Evolutionary conservation across 2,329 filamentous ascomycete species (phyloP), one percentile per base, ranked within the genome.

Genomic region (Colletotrichum lentis): DNA sequence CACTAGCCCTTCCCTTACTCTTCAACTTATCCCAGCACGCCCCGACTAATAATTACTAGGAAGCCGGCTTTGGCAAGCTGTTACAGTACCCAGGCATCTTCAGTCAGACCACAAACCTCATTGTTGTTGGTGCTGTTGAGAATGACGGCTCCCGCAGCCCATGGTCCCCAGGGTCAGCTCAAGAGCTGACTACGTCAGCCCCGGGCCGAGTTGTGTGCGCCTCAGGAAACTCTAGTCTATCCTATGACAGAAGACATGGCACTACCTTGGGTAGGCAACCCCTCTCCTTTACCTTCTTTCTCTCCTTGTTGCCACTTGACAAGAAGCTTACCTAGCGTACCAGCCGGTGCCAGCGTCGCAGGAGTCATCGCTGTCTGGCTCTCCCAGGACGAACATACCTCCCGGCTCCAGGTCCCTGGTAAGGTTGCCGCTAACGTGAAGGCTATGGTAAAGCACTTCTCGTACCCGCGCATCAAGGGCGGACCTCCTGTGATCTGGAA

Each of bases 321-420:
- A 18, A 37, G 5, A 3, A 22, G 8, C 18, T 16, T 10, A 1
- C 0, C 7, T 14, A n/a, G 47, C 12, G 22, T 31, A 3, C 1
- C n/a, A 64, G 64, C 64, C 10, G 7, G 46, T 1, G 46, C 64
- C 1, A 31, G 59, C 12, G 64, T 67, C 8, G 59, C 50, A 12
- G 53, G 64, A 22, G 59, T 67, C 5, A 58, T 67, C 8, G 64
- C 64, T 6, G 59, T 67, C n/a, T 67, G 64, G 59, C 59, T 67
- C 12, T 67, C 53, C 8, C 64, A 63, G 11, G 35, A 63, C 16
- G 27, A 53, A 31, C 20, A 63, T 39, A 37, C 24, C 5, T 18
- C 22, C 1, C 44, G 53, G 16, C 64, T 63, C 3, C 59, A 57
- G 20, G 53, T 63, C n/a, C 53, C 52, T 1, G 59, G 58, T 4